phyloP scores from a whole-genome alignment of 495 filamentous ascomycete species.

The Staphylotrichum longicolle region DNA sequence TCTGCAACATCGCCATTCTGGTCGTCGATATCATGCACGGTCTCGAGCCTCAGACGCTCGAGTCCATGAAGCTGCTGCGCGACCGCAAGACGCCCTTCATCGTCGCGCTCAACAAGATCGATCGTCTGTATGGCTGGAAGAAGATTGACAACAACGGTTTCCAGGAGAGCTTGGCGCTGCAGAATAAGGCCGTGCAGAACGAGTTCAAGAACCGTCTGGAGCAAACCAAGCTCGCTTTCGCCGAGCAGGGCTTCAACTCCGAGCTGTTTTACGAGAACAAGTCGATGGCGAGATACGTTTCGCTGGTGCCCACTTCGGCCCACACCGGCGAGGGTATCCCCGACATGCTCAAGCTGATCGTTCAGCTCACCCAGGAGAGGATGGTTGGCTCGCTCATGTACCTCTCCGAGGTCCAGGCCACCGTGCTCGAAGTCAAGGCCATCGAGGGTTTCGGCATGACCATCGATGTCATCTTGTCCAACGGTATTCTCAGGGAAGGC shows the following conservation, averaged over 20 bases:
- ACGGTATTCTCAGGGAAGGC: slow-evolving; percentile 92
- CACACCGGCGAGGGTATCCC: slow-evolving; percentile 98
- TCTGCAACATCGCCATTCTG: slow-evolving; percentile 99
- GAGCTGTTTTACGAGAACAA: slow-evolving; percentile 98
- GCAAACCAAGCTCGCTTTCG: slow-evolving; percentile 87
- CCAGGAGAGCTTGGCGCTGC: slow-evolving; percentile 81
- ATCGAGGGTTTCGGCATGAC: slow-evolving; percentile 98
- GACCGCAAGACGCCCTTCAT: slow-evolving; percentile 98
- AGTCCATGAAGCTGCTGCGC: slow-evolving; percentile 91
- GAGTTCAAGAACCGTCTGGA: slow-evolving; percentile 91
- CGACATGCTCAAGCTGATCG: slow-evolving; percentile 95
- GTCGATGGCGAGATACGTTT: slow-evolving; percentile 89
- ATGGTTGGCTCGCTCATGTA: slow-evolving; percentile 99
- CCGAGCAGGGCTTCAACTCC: slow-evolving; percentile 96
- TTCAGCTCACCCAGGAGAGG: slow-evolving; percentile 88
- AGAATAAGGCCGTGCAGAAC: slow-evolving; percentile 91
- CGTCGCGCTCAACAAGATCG: slow-evolving; percentile 98
- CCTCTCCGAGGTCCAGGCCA: slow-evolving; percentile 94
- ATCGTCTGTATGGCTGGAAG: slow-evolving; percentile 98
- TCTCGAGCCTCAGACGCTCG: slow-evolving; percentile 94
- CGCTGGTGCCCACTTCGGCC: slow-evolving; percentile 92
- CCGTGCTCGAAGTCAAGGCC: slow-evolving; percentile 97
- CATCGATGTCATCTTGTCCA: slow-evolving; percentile 95
- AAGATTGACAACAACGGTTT: slow-evolving; percentile 98
- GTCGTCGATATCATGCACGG: slow-evolving; percentile 99